Evolutionary conservation across 495 filamentous ascomycete genomes (phyloP), one percentile per base, ranked within the genome.

Genomic region (Neurospora cerealis): DNA sequence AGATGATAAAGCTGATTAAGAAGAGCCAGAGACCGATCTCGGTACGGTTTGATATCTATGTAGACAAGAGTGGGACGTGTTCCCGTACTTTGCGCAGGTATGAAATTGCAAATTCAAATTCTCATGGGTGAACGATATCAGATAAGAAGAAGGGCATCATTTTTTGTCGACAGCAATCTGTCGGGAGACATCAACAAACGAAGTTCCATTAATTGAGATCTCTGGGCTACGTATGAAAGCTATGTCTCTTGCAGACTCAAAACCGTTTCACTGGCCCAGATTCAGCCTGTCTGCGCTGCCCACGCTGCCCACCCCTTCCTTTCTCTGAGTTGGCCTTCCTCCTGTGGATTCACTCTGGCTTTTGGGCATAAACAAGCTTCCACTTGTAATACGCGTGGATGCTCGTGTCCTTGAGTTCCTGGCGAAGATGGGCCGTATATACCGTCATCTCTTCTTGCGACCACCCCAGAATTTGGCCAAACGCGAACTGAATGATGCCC

Each of bases 351-450:
- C 17, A 42, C 41, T 41, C 15, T 17, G 80, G 81, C 77, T 81
- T 82, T 70, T 74, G 78, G 19, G 78, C 81, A n/a, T 77, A 82
- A 5, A 82, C 76, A 2, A 80, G 48, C 15, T 78, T 75, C 73
- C 77, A 70, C n/a, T 71, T 72, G 21, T 76, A 72, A 7, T 71
- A 37, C 3, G 71, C 34, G 37, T 79, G 78, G 28, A 69, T 60
- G 36, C 28, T 42, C 69, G 21, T n/a, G 24, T 69, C 46, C 11
- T 48, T 44, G 19, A 74, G 32, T 44, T 66, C 36, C 69, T 36
- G 28, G n/a, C 69, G 73, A 2, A 74, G 37, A 46, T 37, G 40
- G 21, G 69, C 69, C 10, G 32, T 37, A 21, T 36, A 71, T 37
- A 66, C 48, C 24, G 34, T 17, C 6, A 48, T 71, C 36, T 74